Evolutionary conservation across 1,139 yeast species (phyloP).

Genomic region (Nematodospora anomalae): DNA sequence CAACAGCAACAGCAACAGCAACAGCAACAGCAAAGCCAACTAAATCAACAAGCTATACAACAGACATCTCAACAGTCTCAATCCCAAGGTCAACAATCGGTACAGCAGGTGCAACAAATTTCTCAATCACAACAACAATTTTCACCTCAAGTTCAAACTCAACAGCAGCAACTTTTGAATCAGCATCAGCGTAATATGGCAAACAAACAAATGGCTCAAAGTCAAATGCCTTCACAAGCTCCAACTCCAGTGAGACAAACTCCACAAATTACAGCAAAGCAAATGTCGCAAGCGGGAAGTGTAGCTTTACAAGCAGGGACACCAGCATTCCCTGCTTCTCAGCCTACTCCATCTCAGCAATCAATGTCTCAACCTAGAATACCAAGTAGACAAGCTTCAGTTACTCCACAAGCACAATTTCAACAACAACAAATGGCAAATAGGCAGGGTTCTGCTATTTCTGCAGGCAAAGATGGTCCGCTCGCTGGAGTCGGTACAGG

Average conservation of each 20-base stretch:
- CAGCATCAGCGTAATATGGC: slow-evolving; percentile 10
- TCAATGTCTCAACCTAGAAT: slow-evolving; percentile 9
- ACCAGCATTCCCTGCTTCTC: slow-evolving; percentile 9
- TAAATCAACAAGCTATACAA: slow-evolving; percentile 1
- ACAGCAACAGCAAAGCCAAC: slow-evolving; percentile 3
- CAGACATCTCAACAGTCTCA: too few species aligned
- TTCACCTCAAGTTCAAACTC: slow-evolving; percentile 7
- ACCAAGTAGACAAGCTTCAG: slow-evolving; percentile 12
- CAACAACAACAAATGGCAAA: slow-evolving; percentile 8
- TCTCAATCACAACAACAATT: slow-evolving; percentile 1
- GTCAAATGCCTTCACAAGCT: slow-evolving; percentile 10
- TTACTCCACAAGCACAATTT: slow-evolving; percentile 13
- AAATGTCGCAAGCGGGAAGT: slow-evolving; percentile 5
- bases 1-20: slow-evolving; percentile 9
- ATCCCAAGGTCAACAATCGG: too few species aligned
- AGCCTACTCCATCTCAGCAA: slow-evolving; percentile 12
- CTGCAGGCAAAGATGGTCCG: slow-evolving; percentile 8
- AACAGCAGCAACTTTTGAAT: slow-evolving; percentile 9
- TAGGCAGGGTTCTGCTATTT: slow-evolving; percentile 11
- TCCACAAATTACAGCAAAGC: slow-evolving; percentile 11
- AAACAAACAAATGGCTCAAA: slow-evolving; percentile 10
- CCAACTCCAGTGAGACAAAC: slow-evolving; percentile 13
- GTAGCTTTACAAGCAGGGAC: slow-evolving; percentile 9
- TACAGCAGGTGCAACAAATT: too few species aligned
- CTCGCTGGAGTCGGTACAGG: slow-evolving; percentile 4